phyloP scores from a whole-genome alignment of 108 stramenopile genomes.

The Cyclostephanos invisitatus region DNA sequence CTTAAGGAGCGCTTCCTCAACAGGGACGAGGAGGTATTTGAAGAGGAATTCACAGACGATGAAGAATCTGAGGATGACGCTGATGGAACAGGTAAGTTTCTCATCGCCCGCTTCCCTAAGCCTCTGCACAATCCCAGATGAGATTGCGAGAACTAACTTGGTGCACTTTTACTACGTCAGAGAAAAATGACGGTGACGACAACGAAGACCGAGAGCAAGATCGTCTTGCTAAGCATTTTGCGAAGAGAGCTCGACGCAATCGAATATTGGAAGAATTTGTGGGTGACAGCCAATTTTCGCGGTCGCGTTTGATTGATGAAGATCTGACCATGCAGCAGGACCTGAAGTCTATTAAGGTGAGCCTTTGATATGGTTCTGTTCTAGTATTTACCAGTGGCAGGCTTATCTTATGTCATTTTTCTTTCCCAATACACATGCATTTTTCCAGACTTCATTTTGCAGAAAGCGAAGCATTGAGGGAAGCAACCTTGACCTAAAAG shows the following conservation, averaged over 20 bases:
- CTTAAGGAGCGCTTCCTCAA: constrained; percentile 82
- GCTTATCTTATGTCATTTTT: not conserved
- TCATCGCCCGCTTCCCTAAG: not conserved
- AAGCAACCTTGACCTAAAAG: constrained; percentile 23
- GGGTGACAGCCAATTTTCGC: constrained; percentile 47
- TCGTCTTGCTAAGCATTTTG: constrained; percentile 79
- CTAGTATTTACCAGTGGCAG: not conserved
- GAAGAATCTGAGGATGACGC: constrained; percentile 63
- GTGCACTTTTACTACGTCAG: constrained; percentile 6
- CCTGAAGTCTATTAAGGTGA: constrained; percentile 74
- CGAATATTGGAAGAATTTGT: constrained; percentile 59
- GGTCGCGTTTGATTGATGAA: constrained; percentile 76
- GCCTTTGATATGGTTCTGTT: not conserved
- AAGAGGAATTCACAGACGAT: constrained; percentile 77
- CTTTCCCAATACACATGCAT: constrained; percentile 8
- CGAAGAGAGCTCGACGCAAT: constrained; percentile 82
- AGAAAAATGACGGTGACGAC: constrained; percentile 46
- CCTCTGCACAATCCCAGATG: not conserved
- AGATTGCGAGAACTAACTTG: not conserved
- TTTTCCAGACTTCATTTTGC: constrained; percentile 22
- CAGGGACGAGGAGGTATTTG: constrained; percentile 57
- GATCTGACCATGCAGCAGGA: constrained; percentile 74
- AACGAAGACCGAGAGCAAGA: constrained; percentile 82
- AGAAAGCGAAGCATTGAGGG: constrained; percentile 52
- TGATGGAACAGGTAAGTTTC: constrained; percentile 35